Percentiles rank a stretch among this genome's conserved stretches.
phyloP scores from a whole-genome alignment of 805 yeast species.

The Yarrowia sp. region DNA sequence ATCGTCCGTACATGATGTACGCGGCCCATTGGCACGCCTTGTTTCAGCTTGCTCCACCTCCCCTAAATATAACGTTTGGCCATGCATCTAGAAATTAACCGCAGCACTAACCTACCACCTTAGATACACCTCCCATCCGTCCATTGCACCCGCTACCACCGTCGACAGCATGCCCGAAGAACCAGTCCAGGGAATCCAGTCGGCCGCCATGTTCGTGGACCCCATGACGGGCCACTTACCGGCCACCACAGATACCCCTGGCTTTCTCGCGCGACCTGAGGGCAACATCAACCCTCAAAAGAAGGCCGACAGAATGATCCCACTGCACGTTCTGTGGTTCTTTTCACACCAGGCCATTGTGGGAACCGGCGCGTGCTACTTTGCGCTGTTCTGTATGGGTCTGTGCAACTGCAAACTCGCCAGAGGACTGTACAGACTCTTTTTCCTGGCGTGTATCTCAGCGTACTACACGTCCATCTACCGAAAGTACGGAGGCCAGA shows the following conservation, averaged over 20 bases:
- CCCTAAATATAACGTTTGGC: conserved; percentile 10
- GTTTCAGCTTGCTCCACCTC: conserved; percentile 25
- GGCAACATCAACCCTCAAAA: conserved; percentile 19
- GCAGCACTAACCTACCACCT: conserved; percentile 31
- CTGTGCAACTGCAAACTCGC: conserved; percentile 30
- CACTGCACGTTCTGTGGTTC: conserved; percentile 30
- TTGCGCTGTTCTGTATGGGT: conserved; percentile 3
- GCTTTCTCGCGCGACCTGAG: neutral
- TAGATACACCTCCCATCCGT: neutral
- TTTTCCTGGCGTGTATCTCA: conserved; percentile 58
- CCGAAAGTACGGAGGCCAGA: conserved; percentile 38
- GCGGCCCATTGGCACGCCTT: neutral
- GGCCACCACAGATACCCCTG: conserved; percentile 30
- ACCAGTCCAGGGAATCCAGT: neutral
- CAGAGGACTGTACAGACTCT: conserved; percentile 56
- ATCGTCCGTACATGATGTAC: neutral
- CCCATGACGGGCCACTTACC: conserved; percentile 36
- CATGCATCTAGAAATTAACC: conserved; percentile 31
- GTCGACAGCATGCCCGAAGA: conserved; percentile 26
- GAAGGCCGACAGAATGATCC: conserved; percentile 27
- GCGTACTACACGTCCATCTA: conserved; percentile 24
- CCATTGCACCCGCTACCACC: neutral
- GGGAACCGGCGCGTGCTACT: conserved; percentile 18
- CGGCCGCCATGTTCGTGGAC: conserved; percentile 37
- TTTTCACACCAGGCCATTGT: conserved; percentile 35